Evolutionary conservation across 768 basidiomycete species (phyloP), one percentile per base, ranked within the genome.

Genomic region (Coprinopsis sp.): DNA sequence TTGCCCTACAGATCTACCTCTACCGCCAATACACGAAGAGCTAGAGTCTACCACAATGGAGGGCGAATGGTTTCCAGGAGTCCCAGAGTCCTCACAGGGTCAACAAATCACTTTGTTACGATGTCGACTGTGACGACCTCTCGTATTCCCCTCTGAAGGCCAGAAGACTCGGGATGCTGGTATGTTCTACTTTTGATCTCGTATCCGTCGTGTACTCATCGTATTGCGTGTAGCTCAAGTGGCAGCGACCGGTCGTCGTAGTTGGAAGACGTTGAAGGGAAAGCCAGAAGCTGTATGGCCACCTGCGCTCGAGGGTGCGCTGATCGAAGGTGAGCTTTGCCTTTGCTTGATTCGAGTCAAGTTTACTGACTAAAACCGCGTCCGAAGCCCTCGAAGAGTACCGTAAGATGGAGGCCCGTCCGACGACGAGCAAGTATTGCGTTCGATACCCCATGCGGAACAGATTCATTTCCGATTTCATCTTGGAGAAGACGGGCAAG

Each of bases 391-490:
- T 79, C 47, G 78, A 77, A 60, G 75, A 71, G 33, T 88, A 87
- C 56, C 72, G 76, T 38, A 82, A 81, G 23, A 77, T 79, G 14
- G 50, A 44, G 25, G 42, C 52, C 50, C 78, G 83, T 52, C 77
- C 78, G 29, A 71, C 80, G 55, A 76, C 81, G 55, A 79, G 79
- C 42, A 72, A 78, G 48, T 71, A 77, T 24, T 72, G 85, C 12
- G 82, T 81, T 11, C 77, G 86, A 44, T 87, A 82, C 59, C 86
- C 87, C 33, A 79, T 82, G 74, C 76, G 86, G 46, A 89, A 88
- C 64, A 76, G 80, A 33, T 88, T 86, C 66, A 82, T 87, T 49
- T 84, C 86, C 46, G 81, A 87, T 49, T 81, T 82, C 59, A 87
- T 89, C 55, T 78, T 71, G 57, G 68, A 69, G 27, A 69, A 67